Percentiles rank a stretch among this genome's conserved stretches.
Conservation (phyloP, 306 rosid species). For the Acacia acuminata region DNA sequence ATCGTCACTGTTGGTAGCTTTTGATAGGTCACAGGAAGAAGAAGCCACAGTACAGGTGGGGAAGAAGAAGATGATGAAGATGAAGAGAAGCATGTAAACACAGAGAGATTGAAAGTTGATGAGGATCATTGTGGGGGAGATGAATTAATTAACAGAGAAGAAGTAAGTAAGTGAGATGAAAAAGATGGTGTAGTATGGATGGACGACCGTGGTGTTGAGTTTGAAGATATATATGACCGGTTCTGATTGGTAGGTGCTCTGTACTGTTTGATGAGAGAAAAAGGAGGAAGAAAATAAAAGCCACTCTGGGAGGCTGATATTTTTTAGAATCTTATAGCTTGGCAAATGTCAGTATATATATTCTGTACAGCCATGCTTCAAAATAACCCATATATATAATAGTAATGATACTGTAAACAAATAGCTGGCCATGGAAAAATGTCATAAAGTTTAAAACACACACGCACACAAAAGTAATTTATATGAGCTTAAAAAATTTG, state of each 20-base stretch:
- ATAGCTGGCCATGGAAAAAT: no score
- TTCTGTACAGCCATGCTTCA: not conserved
- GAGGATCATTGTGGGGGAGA: not conserved
- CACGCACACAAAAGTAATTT: no score
- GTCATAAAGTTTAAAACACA: no score
- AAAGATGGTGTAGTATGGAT: not conserved
- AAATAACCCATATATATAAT: no score
- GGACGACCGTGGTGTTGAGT: not conserved
- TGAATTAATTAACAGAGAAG: not conserved
- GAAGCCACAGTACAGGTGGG: slow-evolving; percentile 34
- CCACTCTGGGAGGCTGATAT: slow-evolving; percentile 50
- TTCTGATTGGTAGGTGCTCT: not conserved
- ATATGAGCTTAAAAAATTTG: not conserved
- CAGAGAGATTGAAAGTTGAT: slow-evolving; percentile 15
- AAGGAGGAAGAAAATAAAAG: slow-evolving; percentile 28
- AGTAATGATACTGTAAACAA: no score
- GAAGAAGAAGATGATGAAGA: not conserved
- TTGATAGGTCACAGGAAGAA: slow-evolving; percentile 39
- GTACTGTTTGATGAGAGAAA: slow-evolving; percentile 7
- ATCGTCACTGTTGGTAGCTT: slow-evolving; percentile 6
- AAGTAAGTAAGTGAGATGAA: no score
- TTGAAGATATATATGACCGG: not conserved
- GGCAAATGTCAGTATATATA: not conserved
- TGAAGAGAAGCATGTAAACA: not conserved
- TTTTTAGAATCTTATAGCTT: slow-evolving; percentile 38